Evolutionary conservation across 2,329 filamentous ascomycete genomes (phyloP), one percentile per base, ranked within the genome.

Genomic region (Aspergillus uvarum): DNA sequence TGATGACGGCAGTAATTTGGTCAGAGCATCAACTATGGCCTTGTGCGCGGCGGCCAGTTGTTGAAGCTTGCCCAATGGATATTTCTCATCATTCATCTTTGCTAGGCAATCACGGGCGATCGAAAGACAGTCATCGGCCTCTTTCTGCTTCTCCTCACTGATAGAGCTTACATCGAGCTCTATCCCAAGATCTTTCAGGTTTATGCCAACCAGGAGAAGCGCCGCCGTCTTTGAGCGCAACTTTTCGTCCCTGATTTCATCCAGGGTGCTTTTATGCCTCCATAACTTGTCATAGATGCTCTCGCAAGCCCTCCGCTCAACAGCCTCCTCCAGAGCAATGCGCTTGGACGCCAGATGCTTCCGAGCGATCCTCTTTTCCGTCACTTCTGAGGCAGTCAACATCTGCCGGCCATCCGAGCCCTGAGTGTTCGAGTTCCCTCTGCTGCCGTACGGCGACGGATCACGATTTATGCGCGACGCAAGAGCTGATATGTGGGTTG

Each of bases 221-320:
- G 95, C 92, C 21, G 94, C 94, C 1, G 93, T 97, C 70, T 96
- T 95, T 10, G 95, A 99, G 31, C 95, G 87, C 54, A 99, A 81
- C 73, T 96, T 97, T 70, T 96, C 93, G 72, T 99, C 95, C 70
- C 94, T 86, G 12, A 95, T 93, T 76, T 97, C 94, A 72, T 99
- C 95, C 69, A 98, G 88, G 0, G 94, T 96, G 72, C 85, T 95
- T 61, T 89, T 87, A 74, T 99, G 95, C 51, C 92, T 87, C 84
- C 94, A 99, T 72, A 99, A 91, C 65, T 90, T 88, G 59, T 88
- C 84, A 71, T 98, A 98, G 50, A 94, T 88, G 56, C 88, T 87
- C 72, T 96, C 92, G 71, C 91, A 96, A 11, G 93, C 85, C 63
- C 90, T 86, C 64, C 91, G 86, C 74, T 99, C 95, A 0, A 98